Percentiles rank a stretch among this genome's conserved stretches.
Conservation (phyloP, 306 rosid species). For the Inga oerstediana region DNA sequence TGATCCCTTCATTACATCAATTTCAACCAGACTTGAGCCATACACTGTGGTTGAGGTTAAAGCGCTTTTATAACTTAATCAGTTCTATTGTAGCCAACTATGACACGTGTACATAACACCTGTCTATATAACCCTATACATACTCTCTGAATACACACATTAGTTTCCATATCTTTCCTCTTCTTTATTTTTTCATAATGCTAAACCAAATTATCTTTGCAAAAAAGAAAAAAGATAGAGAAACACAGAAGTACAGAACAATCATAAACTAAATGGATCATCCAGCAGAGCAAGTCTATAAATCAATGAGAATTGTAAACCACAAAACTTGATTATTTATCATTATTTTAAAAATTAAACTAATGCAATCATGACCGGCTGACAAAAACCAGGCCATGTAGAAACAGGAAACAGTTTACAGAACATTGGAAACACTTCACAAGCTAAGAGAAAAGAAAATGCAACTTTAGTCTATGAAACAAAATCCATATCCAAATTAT, state of each 20-base stretch:
- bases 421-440: not conserved
- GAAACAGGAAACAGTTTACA: conserved; percentile 13
- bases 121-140: no score
- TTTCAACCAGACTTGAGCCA: no score
- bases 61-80: no score
- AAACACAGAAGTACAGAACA: not conserved
- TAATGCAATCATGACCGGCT: not conserved
- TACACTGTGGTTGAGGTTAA: no score
- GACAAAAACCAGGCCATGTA: conserved; percentile 4
- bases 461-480: conserved; percentile 9
- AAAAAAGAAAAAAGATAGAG: not conserved
- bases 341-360: not conserved
- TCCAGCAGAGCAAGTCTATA: not conserved
- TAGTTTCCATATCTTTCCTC: no score
- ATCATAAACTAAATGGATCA: not conserved
- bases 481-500: not conserved
- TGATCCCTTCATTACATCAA: no score
- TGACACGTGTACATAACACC: no score
- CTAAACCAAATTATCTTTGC: not conserved
- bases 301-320: not conserved
- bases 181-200: no score
- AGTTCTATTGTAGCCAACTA: no score
- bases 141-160: no score
- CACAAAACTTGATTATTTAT: conserved; percentile 16
- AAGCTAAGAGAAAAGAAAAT: not conserved